Evolutionary conservation across 345 rosid genomes (phyloP).

Genomic region (Zanthoxylum bungeanum): DNA sequence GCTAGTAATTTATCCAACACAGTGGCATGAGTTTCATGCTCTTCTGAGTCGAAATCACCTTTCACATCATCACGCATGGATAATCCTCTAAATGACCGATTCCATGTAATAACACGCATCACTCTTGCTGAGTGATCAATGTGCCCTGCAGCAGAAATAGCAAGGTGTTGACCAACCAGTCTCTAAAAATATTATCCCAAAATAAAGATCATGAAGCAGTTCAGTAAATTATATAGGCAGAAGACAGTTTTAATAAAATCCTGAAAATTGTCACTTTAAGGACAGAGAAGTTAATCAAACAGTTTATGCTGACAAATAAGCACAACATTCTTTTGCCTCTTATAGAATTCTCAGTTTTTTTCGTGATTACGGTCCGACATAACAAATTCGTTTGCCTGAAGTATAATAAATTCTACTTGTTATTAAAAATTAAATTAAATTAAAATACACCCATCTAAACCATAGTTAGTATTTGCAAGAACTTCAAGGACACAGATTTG

Average conservation of each 20-base stretch:
- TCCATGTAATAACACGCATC: conserved; percentile 98
- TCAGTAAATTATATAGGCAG: neutral
- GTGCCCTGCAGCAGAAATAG: conserved; percentile 52
- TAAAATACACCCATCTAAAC: no score
- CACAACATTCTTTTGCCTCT: neutral
- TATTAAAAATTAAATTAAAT: no score
- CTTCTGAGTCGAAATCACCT: conserved; percentile 78
- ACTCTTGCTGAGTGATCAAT: conserved; percentile 92
- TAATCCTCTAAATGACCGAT: conserved; percentile 72
- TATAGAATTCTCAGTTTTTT: neutral
- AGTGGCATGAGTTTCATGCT: conserved; percentile 91
- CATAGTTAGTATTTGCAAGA: no score
- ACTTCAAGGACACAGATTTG: no score
- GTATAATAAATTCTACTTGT: neutral
- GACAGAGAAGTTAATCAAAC: neutral
- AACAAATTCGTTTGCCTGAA: neutral
- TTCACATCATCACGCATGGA: conserved; percentile 49
- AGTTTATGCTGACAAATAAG: neutral
- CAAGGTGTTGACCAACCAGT: neutral
- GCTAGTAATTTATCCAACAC: conserved; percentile 95
- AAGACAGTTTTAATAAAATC: neutral
- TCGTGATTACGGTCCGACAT: neutral
- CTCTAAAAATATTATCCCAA: neutral
- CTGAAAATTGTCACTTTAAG: neutral
- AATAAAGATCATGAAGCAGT: neutral